Evolutionary conservation across 1,284 basidiomycete genomes (phyloP).

Genomic region (Inonotus hispidus): DNA sequence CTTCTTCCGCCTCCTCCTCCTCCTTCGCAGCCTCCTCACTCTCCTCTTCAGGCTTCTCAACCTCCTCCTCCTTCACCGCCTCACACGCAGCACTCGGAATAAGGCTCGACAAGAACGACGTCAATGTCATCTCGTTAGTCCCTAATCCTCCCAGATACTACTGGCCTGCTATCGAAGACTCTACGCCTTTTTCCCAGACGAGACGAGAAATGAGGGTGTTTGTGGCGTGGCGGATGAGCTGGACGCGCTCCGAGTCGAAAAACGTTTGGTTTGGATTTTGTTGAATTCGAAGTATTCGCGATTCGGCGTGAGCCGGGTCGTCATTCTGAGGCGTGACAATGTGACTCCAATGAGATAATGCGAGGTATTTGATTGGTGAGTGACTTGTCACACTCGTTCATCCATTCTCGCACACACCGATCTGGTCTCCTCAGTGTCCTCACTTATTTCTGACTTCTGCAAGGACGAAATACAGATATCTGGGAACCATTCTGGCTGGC

Average conservation of each 20-base stretch:
- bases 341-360: not conserved
- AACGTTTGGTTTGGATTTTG: not conserved
- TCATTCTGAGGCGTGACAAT: not conserved
- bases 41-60: conserved; percentile 25
- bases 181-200: too few species aligned
- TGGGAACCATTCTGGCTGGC: too few species aligned
- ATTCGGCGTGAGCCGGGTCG: conserved; percentile 8
- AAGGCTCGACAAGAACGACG: conserved; percentile 61
- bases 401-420: too few species aligned
- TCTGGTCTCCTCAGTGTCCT: too few species aligned
- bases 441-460: too few species aligned
- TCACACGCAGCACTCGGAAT: conserved; percentile 54
- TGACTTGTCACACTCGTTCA: not conserved
- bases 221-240: not conserved
- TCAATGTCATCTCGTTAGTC: conserved; percentile 34
- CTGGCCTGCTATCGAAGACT: too few species aligned
- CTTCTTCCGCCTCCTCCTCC: conserved; percentile 34
- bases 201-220: not conserved
- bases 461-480: too few species aligned
- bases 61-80: conserved; percentile 37
- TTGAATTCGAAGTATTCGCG: not conserved
- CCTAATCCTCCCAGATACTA: too few species aligned
- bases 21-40: conserved; percentile 28
- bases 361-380: not conserved
- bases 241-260: not conserved